phyloP scores from a whole-genome alignment of 1,284 basidiomycete species.

The Microbotryomycetes sp. region DNA sequence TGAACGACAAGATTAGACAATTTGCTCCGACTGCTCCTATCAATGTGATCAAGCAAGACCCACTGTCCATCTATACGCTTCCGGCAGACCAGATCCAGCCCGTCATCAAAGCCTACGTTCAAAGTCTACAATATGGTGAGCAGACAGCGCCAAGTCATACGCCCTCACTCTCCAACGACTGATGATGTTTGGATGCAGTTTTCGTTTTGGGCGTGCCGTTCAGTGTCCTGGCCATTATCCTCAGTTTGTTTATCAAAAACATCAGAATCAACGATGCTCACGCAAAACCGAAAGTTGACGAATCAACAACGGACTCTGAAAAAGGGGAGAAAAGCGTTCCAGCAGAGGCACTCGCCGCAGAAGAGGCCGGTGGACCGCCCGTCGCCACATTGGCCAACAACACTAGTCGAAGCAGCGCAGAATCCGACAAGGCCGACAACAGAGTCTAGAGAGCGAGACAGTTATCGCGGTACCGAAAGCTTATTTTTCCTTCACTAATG shows the following conservation, averaged over 20 bases:
- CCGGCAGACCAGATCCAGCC: background rate
- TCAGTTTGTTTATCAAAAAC: slow-evolving; percentile 22
- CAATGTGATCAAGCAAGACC: slow-evolving; percentile 17
- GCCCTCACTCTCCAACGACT: background rate
- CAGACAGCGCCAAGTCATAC: background rate
- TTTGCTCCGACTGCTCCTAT: slow-evolving; percentile 18
- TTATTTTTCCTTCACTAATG: no score
- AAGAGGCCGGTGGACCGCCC: no score
- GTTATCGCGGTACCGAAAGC: no score
- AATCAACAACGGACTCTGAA: no score
- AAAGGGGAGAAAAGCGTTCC: no score
- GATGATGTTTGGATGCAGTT: background rate
- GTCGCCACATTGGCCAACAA: no score
- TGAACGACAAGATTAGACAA: slow-evolving; percentile 17
- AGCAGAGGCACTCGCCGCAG: no score
- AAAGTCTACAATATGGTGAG: background rate
- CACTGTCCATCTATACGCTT: slow-evolving; percentile 19
- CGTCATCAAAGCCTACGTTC: slow-evolving; percentile 21
- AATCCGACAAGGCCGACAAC: no score
- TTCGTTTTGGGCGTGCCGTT: slow-evolving; percentile 17
- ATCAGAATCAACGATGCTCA: slow-evolving; percentile 25
- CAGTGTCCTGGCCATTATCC: slow-evolving; percentile 2
- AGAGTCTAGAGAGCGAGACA: no score
- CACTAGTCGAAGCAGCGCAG: no score
- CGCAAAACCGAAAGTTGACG: no score